Evolutionary conservation across 352 stramenopile genomes (phyloP), one percentile per base, ranked within the genome.

Genomic region (Globisporangium polare): DNA sequence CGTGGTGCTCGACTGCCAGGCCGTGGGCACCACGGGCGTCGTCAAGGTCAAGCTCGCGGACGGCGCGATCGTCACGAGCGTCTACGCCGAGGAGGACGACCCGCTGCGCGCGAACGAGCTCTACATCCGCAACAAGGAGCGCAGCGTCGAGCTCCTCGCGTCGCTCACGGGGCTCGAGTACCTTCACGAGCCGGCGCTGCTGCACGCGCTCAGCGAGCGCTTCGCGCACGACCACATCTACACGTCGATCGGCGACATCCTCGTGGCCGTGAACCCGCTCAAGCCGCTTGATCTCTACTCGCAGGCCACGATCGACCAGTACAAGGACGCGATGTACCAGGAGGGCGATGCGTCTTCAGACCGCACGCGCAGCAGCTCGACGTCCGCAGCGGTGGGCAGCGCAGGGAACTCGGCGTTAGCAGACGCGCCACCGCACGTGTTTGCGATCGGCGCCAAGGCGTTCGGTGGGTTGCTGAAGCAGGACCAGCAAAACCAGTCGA

Each of bases 381-480:
- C 31, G 53, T 57, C 1, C 53, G 49, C 27, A 18, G 20, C 18
- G 49, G 10, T 53, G 27, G 52, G 24, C 41, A 68, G 45, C 10
- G 33, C 45, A 10, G 35, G 62, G 63, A n/a, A 29, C 49, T 47
- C 42, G 18, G 17, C 49, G 57, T 8, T 27, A 7, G 31, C 29
- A 6, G 56, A 47, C 17, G 37, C 81, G 22, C 76, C 86, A 26
- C 93, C 93, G 43, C 93, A 98, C 54, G 83, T 97, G 46, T 98
- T 97, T 64, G 86, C 88, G 45, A 95, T 98, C 51, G 91, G 89
- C 3, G 83, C 77, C 41, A 88, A 83, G 52, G 92, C 93, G 17
- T 98, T 96, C 60, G 69, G 78, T 9, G 82, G 83, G 0, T 62
- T 97, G 26, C 71, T 88, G 17, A 75, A 78, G 53, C 62, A 65